A percentile compares a stretch with the other conserved stretches of the same genome.
Conservation (phyloP, 371 early-diverging fungal genomes). For the Mucor indicus region DNA sequence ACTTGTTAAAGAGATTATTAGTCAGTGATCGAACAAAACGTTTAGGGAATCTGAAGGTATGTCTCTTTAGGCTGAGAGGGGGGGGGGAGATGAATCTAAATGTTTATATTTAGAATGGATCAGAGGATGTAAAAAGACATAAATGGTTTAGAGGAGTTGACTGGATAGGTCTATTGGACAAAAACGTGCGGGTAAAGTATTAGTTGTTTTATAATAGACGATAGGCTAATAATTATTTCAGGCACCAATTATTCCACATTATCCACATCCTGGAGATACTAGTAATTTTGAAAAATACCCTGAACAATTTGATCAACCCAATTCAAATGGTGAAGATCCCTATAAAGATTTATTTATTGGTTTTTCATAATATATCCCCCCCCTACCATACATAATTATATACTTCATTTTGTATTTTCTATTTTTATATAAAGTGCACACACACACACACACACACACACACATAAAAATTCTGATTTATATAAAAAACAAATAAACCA, state of each 20-base stretch:
- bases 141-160: constrained; percentile 84
- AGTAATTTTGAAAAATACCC: constrained; percentile 96
- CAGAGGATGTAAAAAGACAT: constrained; percentile 77
- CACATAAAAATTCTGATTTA: too few relatives aligned
- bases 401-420: not conserved
- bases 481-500: too few relatives aligned
- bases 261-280: constrained; percentile 89
- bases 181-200: constrained; percentile 54
- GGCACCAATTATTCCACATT: constrained; percentile 73
- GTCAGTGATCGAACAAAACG: constrained; percentile 88
- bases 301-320: constrained; percentile 62
- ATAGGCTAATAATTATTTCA: not conserved
- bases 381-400: not conserved
- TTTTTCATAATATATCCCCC: constrained; percentile 23
- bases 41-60: constrained; percentile 69
- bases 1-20: constrained; percentile 86
- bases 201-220: not conserved
- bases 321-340: constrained; percentile 32
- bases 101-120: constrained; percentile 57
- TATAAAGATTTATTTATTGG: constrained; percentile 40
- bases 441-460: too few relatives aligned
- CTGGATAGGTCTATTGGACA: constrained; percentile 75
- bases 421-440: too few relatives aligned
- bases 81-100: not conserved
- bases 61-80: not conserved